phyloP scores from a whole-genome alignment of 1,284 basidiomycete genomes.

The Neolentinus lepideus region DNA sequence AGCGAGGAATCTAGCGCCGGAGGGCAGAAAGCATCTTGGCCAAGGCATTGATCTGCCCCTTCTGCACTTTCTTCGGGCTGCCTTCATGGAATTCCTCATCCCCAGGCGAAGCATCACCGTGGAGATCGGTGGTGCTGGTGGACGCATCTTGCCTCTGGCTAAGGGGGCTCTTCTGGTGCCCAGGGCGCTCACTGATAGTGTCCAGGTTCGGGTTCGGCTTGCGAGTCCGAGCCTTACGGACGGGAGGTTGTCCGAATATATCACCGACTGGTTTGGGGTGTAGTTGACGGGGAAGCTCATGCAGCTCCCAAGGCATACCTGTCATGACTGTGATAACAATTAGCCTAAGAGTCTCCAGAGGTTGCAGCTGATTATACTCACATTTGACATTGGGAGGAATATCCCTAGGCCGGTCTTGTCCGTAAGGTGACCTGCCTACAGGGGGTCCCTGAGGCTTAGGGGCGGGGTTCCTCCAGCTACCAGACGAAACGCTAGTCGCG shows the following conservation, averaged over 20 bases:
- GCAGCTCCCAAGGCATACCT: constrained; percentile 68
- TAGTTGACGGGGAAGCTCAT: constrained; percentile 56
- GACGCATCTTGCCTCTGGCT: constrained; percentile 42
- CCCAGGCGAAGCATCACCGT: constrained; percentile 29
- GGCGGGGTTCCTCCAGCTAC: constrained; percentile 51
- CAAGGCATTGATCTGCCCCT: constrained; percentile 75
- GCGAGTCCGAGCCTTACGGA: constrained; percentile 55
- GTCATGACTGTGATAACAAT: constrained; percentile 45
- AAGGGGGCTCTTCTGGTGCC: constrained; percentile 27
- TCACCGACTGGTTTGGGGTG: constrained; percentile 53
- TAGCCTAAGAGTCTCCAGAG: neutral
- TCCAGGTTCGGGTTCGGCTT: constrained; percentile 58
- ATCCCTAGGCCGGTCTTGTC: constrained; percentile 10
- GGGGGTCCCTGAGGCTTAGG: constrained; percentile 15
- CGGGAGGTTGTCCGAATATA: constrained; percentile 52
- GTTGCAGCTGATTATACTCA: constrained; percentile 31
- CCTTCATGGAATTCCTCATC: constrained; percentile 31
- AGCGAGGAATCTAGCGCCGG: constrained; percentile 38
- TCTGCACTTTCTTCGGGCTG: constrained; percentile 70
- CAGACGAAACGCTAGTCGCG: constrained; percentile 66
- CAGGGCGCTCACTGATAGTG: constrained; percentile 65
- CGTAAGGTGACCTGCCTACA: constrained; percentile 1
- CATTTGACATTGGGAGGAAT: constrained; percentile 74
- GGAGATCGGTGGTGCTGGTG: constrained; percentile 64
- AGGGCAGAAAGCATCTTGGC: constrained; percentile 80